Evolutionary conservation across 108 stramenopile genomes (phyloP).

Genomic region (Aurantiochytrium sp.): DNA sequence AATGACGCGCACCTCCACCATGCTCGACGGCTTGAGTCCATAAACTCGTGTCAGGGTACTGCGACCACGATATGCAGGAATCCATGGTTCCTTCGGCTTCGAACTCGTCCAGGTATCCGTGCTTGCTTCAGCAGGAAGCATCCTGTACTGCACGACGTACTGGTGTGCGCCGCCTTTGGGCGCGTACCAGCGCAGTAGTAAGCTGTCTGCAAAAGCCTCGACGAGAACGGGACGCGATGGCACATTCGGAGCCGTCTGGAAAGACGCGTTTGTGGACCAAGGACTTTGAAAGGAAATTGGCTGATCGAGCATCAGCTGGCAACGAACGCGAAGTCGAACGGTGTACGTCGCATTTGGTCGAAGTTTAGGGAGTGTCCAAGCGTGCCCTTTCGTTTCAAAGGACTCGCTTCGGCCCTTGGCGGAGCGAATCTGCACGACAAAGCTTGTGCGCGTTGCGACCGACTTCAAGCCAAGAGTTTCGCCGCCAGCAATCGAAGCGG

Average conservation of each 20-base stretch:
- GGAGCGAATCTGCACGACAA: not conserved
- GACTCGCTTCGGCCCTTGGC: not conserved
- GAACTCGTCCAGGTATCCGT: not conserved
- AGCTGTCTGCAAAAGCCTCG: not conserved
- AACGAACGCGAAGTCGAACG: not conserved
- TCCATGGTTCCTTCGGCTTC: not conserved
- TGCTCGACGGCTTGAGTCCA: not conserved
- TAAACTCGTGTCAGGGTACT: not conserved
- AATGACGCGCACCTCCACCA: not conserved
- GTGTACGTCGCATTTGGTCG: not conserved
- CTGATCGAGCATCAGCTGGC: too few species aligned
- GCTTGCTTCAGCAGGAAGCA: not conserved
- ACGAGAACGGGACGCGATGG: not conserved
- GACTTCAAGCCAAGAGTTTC: too few species aligned
- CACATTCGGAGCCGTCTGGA: not conserved
- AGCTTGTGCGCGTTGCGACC: too few species aligned
- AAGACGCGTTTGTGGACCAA: not conserved
- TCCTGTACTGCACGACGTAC: not conserved
- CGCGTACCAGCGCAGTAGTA: not conserved
- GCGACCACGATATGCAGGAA: not conserved
- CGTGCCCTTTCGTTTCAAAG: not conserved
- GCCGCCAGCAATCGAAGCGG: not conserved
- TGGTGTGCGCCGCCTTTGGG: not conserved
- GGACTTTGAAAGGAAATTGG: not conserved
- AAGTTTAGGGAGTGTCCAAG: not conserved